These are phyloP conservation scores for Solanum pimpinellifolium DNA, from an alignment of 257 asterid species.

Conservation along the genomic window DNA sequence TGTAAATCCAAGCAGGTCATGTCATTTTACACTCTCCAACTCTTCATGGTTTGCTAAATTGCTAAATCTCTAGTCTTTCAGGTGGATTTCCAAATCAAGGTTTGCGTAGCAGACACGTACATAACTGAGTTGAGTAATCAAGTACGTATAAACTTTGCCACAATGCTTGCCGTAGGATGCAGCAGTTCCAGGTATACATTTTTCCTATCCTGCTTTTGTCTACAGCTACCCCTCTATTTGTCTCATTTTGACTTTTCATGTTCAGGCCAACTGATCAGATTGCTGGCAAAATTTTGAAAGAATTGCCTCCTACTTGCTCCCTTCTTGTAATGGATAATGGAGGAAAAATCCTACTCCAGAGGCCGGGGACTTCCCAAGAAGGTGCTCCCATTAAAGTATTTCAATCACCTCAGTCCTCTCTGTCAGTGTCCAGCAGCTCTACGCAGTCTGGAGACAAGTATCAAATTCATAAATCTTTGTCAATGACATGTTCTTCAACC, in stretches of 20 bases:
- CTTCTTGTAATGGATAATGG: conserved; percentile 52
- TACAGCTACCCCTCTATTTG: background rate
- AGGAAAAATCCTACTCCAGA: conserved; percentile 47
- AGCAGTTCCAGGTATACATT: conserved; percentile 10
- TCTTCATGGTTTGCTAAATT: background rate
- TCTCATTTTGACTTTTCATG: background rate
- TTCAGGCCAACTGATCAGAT: conserved; percentile 40
- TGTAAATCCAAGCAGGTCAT: conserved; percentile 36
- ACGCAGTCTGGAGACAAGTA: conserved; percentile 7
- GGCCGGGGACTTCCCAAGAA: conserved; percentile 62
- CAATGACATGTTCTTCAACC: conserved; percentile 45
- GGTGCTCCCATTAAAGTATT: conserved; percentile 30
- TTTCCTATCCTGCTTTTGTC: background rate
- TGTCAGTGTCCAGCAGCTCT: conserved; percentile 24
- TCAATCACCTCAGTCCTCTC: conserved; percentile 27
- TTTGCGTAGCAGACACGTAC: conserved; percentile 44
- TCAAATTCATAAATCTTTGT: conserved; percentile 34
- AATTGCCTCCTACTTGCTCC: conserved; percentile 73
- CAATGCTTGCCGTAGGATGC: conserved; percentile 29
- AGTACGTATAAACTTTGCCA: conserved; percentile 52
- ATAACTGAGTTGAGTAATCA: conserved; percentile 48
- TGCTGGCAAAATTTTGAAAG: conserved; percentile 30
- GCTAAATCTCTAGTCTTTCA: background rate
- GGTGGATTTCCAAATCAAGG: conserved; percentile 77
- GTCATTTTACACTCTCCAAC: background rate